A percentile compares a stretch with the other conserved stretches of the same genome.
Evolutionary conservation across 2,329 filamentous ascomycete genomes (phyloP).

Genomic region (Aphanocladium album): DNA sequence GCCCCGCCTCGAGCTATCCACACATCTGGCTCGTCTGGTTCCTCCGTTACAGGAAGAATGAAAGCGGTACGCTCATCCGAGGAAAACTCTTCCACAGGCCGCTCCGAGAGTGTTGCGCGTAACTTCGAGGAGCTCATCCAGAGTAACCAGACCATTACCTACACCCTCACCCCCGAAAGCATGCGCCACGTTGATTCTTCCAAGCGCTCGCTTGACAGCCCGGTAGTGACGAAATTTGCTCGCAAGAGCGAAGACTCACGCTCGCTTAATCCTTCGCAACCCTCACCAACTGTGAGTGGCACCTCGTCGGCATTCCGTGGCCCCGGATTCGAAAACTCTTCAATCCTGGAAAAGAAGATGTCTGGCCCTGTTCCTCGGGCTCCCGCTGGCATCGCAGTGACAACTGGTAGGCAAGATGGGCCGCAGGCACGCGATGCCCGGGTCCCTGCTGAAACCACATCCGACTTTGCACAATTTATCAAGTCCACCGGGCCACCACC

Average conservation of each 20-base stretch:
- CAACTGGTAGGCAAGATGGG: constrained; percentile 19
- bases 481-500: constrained; percentile 62
- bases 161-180: constrained; percentile 72
- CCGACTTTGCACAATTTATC: constrained; percentile 86
- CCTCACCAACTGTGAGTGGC: constrained; percentile 25
- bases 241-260: constrained; percentile 45
- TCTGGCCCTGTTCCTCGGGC: constrained; percentile 19
- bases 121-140: constrained; percentile 77
- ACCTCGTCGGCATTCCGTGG: constrained; percentile 10
- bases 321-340: constrained; percentile 10
- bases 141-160: constrained; percentile 77
- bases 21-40: constrained; percentile 47
- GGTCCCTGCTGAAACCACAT: constrained; percentile 63
- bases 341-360: constrained; percentile 15
- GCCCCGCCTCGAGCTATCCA: constrained; percentile 35
- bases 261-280: constrained; percentile 39
- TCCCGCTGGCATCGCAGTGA: constrained; percentile 18
- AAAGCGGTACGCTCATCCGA: constrained; percentile 54
- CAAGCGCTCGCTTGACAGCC: constrained; percentile 37
- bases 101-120: constrained; percentile 54
- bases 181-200: constrained; percentile 67
- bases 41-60: constrained; percentile 45
- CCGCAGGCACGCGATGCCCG: constrained; percentile 64
- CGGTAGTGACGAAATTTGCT: constrained; percentile 35
- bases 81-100: constrained; percentile 42